These are phyloP conservation scores for Coriaria nepalensis DNA, from an alignment of 306 rosid genomes.

Conservation along the genomic window DNA sequence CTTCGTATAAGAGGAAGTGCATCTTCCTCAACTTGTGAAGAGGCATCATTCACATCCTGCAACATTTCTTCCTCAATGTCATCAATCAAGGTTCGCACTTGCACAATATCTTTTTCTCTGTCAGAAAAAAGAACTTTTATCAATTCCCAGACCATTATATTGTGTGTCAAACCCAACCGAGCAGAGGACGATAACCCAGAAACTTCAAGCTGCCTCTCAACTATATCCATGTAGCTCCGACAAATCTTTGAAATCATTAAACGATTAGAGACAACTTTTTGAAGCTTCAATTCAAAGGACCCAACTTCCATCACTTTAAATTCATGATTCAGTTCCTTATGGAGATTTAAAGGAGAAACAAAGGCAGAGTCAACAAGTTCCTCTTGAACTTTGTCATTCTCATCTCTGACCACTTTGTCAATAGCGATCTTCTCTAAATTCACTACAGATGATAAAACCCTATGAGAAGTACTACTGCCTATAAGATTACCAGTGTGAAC, in stretches of 20 bases:
- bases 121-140: constrained; percentile 82
- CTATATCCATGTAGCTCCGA: constrained; percentile 56
- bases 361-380: constrained; percentile 61
- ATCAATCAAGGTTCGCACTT: constrained; percentile 37
- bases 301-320: constrained; percentile 52
- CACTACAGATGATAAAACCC: constrained; percentile 57
- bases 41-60: constrained; percentile 62
- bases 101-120: constrained; percentile 39
- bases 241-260: constrained; percentile 56
- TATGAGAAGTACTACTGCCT: constrained; percentile 37
- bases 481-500: constrained; percentile 68
- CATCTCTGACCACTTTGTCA: constrained; percentile 79
- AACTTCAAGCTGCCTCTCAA: constrained; percentile 69
- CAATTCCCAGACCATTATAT: constrained; percentile 90
- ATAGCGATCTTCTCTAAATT: constrained; percentile 78
- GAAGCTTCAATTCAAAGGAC: constrained; percentile 57
- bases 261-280: constrained; percentile 52
- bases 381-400: constrained; percentile 50
- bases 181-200: constrained; percentile 52
- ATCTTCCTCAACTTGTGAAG: constrained; percentile 56
- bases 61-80: constrained; percentile 90
- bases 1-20: constrained; percentile 82
- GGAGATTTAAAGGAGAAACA: constrained; percentile 60
- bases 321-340: constrained; percentile 57
- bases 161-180: constrained; percentile 59